Evolutionary conservation across 192 early-diverging fungal species (phyloP), one percentile per base, ranked within the genome.

Genomic region (Hyaloraphidium curvatum): DNA sequence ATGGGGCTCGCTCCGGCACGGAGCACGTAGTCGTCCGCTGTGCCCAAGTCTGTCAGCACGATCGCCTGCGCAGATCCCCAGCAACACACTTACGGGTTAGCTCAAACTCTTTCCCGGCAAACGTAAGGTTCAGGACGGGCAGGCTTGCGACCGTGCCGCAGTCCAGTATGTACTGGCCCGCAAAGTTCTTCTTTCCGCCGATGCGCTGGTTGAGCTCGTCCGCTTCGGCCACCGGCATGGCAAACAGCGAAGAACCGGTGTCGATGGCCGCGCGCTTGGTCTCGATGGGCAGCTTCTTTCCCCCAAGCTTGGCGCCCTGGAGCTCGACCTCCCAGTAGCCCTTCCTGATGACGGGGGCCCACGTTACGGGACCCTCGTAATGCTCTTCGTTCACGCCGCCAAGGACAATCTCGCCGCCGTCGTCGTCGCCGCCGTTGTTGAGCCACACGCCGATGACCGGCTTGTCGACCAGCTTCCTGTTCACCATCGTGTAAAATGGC

Each of bases 311-410:
- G 41, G 88, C 73, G 55, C 78, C 71, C 53, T 82, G 69, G 16
- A 98, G 67, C 27, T 81, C 79, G 40, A 96, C 87, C 68, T 98
- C 94, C 94, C 94, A 98, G 71, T 98, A 98, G 0, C 78, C 91
- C 67, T 89, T 88, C 60, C 89, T 81, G 33, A 76, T 72, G 53
- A 98, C 81, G 21, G 84, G 75, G 43, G 87, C 79, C 82, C 84
- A 98, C 17, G 64, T 66, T 68, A 55, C 14, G 27, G 17, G 33
- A 23, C 71, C 72, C 16, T 54, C 67, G 63, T 78, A 93, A 61
- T 81, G 87, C 23, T 68, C 70, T 53, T 78, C 33, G 65, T 96
- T 79, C 35, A 82, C 59, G 23, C 80, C 91, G 41, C 94, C 94
- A 62, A 98, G 82, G 22, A 81, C 70, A 62, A 98, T 77, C 63